phyloP scores from a whole-genome alignment of 495 filamentous ascomycete species.

The Pyronema domesticum region DNA sequence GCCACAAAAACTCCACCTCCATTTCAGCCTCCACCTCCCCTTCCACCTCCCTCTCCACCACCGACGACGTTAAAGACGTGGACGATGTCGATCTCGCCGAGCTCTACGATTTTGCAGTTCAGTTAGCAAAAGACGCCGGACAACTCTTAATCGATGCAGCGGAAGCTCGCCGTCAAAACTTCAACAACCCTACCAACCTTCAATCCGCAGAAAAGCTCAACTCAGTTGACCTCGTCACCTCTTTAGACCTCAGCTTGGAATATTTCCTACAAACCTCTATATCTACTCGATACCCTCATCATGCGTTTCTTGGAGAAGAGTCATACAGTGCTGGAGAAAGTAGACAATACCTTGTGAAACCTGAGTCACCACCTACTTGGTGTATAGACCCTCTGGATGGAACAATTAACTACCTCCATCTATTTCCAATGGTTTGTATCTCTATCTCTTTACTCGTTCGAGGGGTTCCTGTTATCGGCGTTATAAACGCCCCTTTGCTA shows the following conservation, averaged over 20 bases:
- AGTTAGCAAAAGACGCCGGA: constrained; percentile 46
- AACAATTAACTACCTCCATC: constrained; percentile 55
- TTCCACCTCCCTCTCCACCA: too few species aligned
- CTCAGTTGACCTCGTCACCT: constrained; percentile 51
- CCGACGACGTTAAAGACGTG: too few species aligned
- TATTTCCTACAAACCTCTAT: constrained; percentile 42
- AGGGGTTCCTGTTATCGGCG: constrained; percentile 39
- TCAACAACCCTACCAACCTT: not conserved
- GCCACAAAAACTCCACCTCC: too few species aligned
- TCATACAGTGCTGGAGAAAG: constrained; percentile 41
- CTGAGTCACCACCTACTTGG: constrained; percentile 40
- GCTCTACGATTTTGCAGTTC: constrained; percentile 46
- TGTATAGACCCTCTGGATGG: constrained; percentile 52
- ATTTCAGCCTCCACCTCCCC: too few species aligned
- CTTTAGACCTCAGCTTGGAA: constrained; percentile 31
- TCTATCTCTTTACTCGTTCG: constrained; percentile 44
- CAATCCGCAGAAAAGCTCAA: constrained; percentile 36
- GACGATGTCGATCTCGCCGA: constrained; percentile 31
- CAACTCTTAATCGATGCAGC: constrained; percentile 37
- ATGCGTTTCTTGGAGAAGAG: constrained; percentile 58
- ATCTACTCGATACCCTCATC: constrained; percentile 37
- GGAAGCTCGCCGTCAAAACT: constrained; percentile 26
- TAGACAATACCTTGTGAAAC: constrained; percentile 42
- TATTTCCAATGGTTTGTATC: constrained; percentile 58
- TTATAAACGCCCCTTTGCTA: constrained; percentile 47